phyloP scores from a whole-genome alignment of 306 rosid species.

The Cucurbita pepo region DNA sequence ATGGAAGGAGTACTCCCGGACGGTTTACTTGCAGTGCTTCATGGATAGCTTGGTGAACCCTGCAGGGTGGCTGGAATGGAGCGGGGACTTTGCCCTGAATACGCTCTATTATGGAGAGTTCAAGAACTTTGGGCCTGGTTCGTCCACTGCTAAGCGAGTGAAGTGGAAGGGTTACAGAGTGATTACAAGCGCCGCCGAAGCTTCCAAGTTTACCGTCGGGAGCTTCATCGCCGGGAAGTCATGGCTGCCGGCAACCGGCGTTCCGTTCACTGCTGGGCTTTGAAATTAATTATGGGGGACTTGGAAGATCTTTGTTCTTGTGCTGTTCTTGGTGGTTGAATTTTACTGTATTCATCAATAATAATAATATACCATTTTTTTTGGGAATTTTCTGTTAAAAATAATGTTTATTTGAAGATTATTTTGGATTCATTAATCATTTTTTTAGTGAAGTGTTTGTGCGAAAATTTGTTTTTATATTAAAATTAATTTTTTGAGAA shows the following conservation, averaged over 20 bases:
- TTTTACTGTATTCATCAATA: neutral
- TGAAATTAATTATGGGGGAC: neutral
- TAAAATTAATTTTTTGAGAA: too few relatives aligned
- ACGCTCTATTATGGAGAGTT: constrained; percentile 14
- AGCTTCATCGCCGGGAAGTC: constrained; percentile 2
- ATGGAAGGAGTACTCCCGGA: constrained; percentile 12
- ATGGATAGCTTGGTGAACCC: neutral
- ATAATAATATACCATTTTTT: neutral
- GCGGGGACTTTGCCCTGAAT: neutral
- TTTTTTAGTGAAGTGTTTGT: too few relatives aligned
- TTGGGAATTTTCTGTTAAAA: too few relatives aligned
- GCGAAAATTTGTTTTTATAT: too few relatives aligned
- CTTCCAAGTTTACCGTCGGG: neutral
- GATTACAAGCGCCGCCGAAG: neutral
- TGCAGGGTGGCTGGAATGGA: constrained; percentile 13
- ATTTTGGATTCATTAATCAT: too few relatives aligned
- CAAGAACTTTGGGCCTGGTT: constrained; percentile 9
- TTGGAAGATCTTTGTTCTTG: neutral
- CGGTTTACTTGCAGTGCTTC: neutral
- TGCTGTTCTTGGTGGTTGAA: neutral
- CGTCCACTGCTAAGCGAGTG: neutral
- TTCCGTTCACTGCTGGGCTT: constrained; percentile 7
- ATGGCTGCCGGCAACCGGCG: constrained; percentile 4
- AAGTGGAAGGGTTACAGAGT: constrained; percentile 15
- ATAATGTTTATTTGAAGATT: too few relatives aligned